phyloP scores from a whole-genome alignment of 2,329 filamentous ascomycete genomes.

The Fusarium torulosum region DNA sequence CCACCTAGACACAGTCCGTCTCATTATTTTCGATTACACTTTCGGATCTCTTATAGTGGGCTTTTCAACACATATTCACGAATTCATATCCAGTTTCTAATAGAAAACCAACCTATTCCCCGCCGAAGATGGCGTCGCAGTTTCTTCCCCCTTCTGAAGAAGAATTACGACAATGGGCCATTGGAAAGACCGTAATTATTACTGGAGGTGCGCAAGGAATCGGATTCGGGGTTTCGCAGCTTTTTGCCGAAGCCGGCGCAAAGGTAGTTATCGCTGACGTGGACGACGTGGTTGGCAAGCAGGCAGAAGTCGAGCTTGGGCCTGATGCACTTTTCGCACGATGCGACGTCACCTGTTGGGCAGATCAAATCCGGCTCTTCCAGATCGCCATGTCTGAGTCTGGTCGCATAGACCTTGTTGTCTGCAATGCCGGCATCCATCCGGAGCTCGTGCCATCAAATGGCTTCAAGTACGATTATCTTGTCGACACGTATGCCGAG shows the following conservation, averaged over 20 bases:
- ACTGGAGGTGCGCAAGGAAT: neutral
- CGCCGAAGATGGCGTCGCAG: no score
- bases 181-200: neutral
- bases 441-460: no score
- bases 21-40: no score
- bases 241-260: neutral
- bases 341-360: neutral
- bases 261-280: neutral
- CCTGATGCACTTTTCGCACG: neutral
- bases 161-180: no score
- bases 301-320: neutral
- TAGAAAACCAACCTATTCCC: no score
- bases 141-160: no score
- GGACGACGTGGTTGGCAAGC: neutral
- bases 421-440: neutral
- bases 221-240: neutral
- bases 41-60: no score
- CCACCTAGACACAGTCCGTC: no score
- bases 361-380: neutral
- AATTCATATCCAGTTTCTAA: no score
- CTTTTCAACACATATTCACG: no score
- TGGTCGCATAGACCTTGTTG: neutral
- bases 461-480: conserved; percentile 2
- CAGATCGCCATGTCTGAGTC: neutral
- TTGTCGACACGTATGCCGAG: neutral